Base-by-base conservation (phyloP, 106 monocot genomes). In the Dendrobium officinale region DNA sequence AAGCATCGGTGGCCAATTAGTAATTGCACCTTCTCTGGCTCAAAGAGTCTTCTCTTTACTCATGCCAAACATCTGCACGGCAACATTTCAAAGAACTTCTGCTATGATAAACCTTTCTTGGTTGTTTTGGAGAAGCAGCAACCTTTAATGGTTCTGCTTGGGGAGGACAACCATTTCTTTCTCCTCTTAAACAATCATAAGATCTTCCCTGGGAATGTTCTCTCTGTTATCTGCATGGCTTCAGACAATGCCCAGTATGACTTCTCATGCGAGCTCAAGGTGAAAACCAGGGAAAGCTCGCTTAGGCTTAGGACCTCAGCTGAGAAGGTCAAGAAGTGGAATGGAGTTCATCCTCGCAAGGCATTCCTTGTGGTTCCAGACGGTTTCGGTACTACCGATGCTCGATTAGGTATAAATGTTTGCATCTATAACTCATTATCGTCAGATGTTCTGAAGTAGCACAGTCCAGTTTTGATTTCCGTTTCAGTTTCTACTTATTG, bases 301-400 rank as follows among this genome's bases (percentile, higher is more conserved):
- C 51, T 95, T 9, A 80, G 80, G 77, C 54, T 95, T 16, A 83
- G 81, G 66, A 72, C 89, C n/a, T 81, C 78, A 0, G 41, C 75
- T 2, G 29, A 41, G 47, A 86, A 78, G 64, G 51, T 83, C 8
- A 85, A 42, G 56, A 82, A 82, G 41, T 89, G 86, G 89, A 82
- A 27, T 8, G 87, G 86, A 66, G 67, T 15, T 75, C 51, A 51
- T 79, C 79, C 86, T 48, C 22, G 45, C 4, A 81, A 79, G 6
- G 64, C 74, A 54, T 91, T 85, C 75, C 89, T 95, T 70, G 11
- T 89, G 67, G 88, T 95, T 43, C 92, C 95, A 4, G 43, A 77
- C 16, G 33, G 74, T 42, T 93, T 87, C 48, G 33, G 3, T 37
- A 61, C 75, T 2, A 8, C 51, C 2, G 13, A 15, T 51, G 10